These are phyloP conservation scores for Diaporthe capsici DNA, from an alignment of 2,329 filamentous ascomycete genomes.

Conservation along the genomic window DNA sequence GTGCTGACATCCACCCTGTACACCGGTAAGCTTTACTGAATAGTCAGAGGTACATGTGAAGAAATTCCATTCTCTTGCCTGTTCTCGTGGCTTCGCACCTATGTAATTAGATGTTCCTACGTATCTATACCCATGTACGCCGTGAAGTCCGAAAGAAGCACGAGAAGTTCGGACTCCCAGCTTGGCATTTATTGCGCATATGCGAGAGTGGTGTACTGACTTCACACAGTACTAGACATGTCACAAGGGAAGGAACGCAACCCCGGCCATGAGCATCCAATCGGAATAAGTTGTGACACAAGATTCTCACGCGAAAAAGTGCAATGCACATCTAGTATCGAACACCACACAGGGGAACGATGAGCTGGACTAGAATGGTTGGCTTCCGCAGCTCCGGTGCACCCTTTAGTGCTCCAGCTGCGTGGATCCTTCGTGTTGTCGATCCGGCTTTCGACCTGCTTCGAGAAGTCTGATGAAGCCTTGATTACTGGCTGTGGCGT, in stretches of 20 bases:
- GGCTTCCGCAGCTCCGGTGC: background rate
- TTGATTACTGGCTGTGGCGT: background rate
- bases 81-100: background rate
- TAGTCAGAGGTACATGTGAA: background rate
- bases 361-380: background rate
- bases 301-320: background rate
- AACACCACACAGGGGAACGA: background rate
- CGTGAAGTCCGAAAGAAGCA: background rate
- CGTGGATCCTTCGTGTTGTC: background rate
- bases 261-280: background rate
- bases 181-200: background rate
- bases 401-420: background rate
- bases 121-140: background rate
- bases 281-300: background rate
- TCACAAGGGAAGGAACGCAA: conserved; percentile 1
- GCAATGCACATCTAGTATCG: background rate
- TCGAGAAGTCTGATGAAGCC: background rate
- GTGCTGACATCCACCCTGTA: background rate
- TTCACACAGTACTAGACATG: background rate
- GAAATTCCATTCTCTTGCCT: background rate
- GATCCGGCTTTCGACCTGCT: background rate
- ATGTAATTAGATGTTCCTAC: too few species aligned
- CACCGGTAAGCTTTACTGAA: too few species aligned
- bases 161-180: background rate
- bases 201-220: background rate